phyloP scores from a whole-genome alignment of 2,329 filamentous ascomycete species.

The Trichoderma sp. region DNA sequence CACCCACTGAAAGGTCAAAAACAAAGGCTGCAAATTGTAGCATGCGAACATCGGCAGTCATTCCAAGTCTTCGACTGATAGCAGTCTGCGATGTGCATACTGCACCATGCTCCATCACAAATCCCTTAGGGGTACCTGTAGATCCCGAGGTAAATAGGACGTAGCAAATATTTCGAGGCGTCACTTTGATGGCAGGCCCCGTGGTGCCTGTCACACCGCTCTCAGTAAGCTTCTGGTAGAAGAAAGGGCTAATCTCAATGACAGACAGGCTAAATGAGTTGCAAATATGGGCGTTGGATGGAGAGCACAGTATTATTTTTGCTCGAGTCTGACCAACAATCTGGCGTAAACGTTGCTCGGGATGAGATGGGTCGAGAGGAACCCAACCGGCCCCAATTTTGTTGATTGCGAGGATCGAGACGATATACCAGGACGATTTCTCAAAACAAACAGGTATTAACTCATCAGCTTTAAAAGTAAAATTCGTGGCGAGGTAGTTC shows the following conservation, averaged over 20 bases:
- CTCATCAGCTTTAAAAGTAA: neutral
- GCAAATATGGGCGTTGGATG: slow-evolving; percentile 25
- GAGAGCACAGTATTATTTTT: slow-evolving; percentile 12
- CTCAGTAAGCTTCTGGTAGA: neutral
- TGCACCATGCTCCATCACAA: slow-evolving; percentile 13
- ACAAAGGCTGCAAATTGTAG: slow-evolving; percentile 14
- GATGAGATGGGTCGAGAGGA: slow-evolving; percentile 23
- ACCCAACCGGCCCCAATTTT: slow-evolving; percentile 24
- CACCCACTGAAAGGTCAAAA: slow-evolving; percentile 17
- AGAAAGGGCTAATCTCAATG: slow-evolving; percentile 11
- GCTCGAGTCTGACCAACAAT: slow-evolving; percentile 15
- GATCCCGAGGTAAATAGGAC: slow-evolving; percentile 16
- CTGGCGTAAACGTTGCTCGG: slow-evolving; percentile 18
- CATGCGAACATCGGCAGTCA: slow-evolving; percentile 12
- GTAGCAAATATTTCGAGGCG: slow-evolving; percentile 11
- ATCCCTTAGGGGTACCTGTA: slow-evolving; percentile 11
- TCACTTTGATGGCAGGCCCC: neutral
- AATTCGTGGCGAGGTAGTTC: neutral
- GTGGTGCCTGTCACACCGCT: neutral
- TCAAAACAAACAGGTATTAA: slow-evolving; percentile 31
- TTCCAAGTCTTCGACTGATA: neutral
- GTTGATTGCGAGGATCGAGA: slow-evolving; percentile 24
- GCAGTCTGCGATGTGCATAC: neutral
- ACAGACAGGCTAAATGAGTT: slow-evolving; percentile 15
- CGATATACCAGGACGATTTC: slow-evolving; percentile 27